Evolutionary conservation across 1,284 basidiomycete species (phyloP).

Genomic region (Apiotrichum gamsii): DNA sequence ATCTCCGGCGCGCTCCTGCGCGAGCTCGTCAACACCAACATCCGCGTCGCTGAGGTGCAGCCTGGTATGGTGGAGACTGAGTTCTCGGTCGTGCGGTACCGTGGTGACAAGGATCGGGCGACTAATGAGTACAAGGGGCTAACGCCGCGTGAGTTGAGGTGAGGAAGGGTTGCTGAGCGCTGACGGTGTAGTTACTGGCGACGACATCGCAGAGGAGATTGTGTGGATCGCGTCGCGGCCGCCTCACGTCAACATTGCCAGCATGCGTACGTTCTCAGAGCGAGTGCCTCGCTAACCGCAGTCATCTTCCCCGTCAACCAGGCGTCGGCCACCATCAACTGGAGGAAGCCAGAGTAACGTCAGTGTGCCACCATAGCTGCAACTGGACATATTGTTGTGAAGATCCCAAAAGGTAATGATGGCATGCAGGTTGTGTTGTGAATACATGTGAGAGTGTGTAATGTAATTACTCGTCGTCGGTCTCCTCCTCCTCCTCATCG

Average conservation of each 20-base stretch:
- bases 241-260: constrained; percentile 15
- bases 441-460: too few species aligned
- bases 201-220: constrained; percentile 93
- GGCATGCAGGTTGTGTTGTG: neutral
- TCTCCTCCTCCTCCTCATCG: constrained; percentile 57
- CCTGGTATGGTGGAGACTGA: constrained; percentile 53
- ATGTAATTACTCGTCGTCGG: constrained; percentile 50
- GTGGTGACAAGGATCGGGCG: constrained; percentile 72
- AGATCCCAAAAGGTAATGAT: neutral
- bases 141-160: constrained; percentile 46
- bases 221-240: constrained; percentile 55
- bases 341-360: constrained; percentile 16
- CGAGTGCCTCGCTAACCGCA: constrained; percentile 2
- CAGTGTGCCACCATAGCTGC: too few species aligned
- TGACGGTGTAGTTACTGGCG: constrained; percentile 48
- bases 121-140: constrained; percentile 85
- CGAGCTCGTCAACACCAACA: constrained; percentile 81
- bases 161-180: neutral
- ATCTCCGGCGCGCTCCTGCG: constrained; percentile 77
- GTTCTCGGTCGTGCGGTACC: constrained; percentile 82
- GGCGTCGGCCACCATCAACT: constrained; percentile 36
- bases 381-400: too few species aligned
- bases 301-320: constrained; percentile 41
- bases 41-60: constrained; percentile 85
- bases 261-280: constrained; percentile 23